Conservation (phyloP, 176 grass and related monocot genomes). For the Avena eriantha region DNA sequence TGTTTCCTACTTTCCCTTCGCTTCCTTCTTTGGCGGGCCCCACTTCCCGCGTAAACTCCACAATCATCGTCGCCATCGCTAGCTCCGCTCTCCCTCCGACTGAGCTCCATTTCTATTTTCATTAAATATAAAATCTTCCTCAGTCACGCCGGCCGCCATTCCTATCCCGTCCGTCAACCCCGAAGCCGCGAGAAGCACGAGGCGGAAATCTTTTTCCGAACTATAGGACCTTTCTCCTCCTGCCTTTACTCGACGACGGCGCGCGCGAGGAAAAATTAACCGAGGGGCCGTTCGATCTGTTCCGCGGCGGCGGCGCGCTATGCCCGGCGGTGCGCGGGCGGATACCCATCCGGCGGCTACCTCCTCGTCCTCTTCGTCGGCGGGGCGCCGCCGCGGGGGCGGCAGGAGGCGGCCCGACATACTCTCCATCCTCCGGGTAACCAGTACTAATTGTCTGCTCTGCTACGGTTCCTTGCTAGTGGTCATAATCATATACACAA, state of each 20-base stretch:
- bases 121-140: not conserved
- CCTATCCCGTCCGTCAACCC: slow-evolving; percentile 8
- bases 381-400: not conserved
- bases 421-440: slow-evolving; percentile 13
- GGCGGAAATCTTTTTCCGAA: not conserved
- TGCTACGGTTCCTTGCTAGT: not conserved
- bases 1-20: not conserved
- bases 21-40: not conserved
- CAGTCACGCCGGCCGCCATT: slow-evolving; percentile 2
- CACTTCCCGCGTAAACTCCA: slow-evolving; percentile 26
- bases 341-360: not conserved
- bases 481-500: not conserved
- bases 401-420: not conserved
- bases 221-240: not conserved
- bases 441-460: not conserved
- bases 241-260: not conserved
- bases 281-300: not conserved
- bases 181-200: slow-evolving; percentile 17
- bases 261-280: not conserved
- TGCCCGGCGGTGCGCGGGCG: not conserved
- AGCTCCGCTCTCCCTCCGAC: not conserved
- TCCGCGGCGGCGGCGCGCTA: not conserved
- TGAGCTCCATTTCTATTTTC: not conserved
- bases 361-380: not conserved
- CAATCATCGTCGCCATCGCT: not conserved